phyloP scores from a whole-genome alignment of 1,139 yeast species.

The Komagataea norvegica region DNA sequence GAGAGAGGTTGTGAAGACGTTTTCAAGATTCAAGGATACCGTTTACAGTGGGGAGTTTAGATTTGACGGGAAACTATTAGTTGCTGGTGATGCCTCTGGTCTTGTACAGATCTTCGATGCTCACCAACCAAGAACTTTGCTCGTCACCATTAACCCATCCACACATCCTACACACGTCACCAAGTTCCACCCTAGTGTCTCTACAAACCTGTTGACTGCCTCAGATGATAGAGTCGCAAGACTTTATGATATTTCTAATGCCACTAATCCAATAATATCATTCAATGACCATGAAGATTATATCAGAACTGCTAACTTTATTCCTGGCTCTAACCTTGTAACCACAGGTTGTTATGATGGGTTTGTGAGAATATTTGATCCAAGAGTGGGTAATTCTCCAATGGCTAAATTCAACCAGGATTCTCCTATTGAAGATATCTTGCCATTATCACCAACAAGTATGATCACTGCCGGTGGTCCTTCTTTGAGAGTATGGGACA shows the following conservation, averaged over 20 bases:
- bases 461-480: slow-evolving; percentile 86
- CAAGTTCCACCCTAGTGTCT: slow-evolving; percentile 75
- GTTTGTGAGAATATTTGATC: slow-evolving; percentile 76
- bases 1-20: slow-evolving; percentile 82
- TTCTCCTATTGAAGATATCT: slow-evolving; percentile 85
- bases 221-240: slow-evolving; percentile 87
- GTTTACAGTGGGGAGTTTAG: slow-evolving; percentile 84
- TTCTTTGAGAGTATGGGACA: slow-evolving; percentile 85
- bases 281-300: slow-evolving; percentile 84
- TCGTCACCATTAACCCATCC: slow-evolving; percentile 78
- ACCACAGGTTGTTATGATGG: slow-evolving; percentile 98
- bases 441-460: slow-evolving; percentile 75
- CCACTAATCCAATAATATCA: slow-evolving; percentile 59
- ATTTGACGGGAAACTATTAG: slow-evolving; percentile 74
- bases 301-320: slow-evolving; percentile 74
- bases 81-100: slow-evolving; percentile 89
- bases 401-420: slow-evolving; percentile 51
- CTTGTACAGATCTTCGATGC: slow-evolving; percentile 81
- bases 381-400: slow-evolving; percentile 54
- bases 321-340: slow-evolving; percentile 71
- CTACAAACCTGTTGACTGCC: slow-evolving; percentile 75
- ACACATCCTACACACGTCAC: slow-evolving; percentile 90
- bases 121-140: slow-evolving; percentile 66
- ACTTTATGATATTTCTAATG: slow-evolving; percentile 82
- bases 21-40: slow-evolving; percentile 86